Evolutionary conservation across 2,329 filamentous ascomycete species (phyloP).

Genomic region (Talaromyces verruculosus): DNA sequence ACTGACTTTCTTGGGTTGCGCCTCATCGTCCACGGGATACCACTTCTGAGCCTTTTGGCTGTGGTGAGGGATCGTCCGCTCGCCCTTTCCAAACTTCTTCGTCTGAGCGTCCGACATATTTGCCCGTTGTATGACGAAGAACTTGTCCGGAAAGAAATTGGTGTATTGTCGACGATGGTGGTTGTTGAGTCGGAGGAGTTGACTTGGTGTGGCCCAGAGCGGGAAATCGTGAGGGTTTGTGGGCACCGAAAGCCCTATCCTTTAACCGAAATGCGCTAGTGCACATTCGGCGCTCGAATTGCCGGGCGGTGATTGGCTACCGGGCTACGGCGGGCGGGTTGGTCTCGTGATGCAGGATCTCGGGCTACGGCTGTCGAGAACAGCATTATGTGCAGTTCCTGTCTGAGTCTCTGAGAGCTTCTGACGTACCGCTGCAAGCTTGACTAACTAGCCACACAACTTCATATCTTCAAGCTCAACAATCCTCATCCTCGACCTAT

Average conservation of each 20-base stretch:
- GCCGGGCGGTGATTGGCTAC: conserved; percentile 10
- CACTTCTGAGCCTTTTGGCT: conserved; percentile 96
- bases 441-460: conserved; percentile 4
- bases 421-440: conserved; percentile 14
- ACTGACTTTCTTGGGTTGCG: conserved; percentile 92
- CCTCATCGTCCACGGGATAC: conserved; percentile 94
- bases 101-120: conserved; percentile 64
- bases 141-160: conserved; percentile 34
- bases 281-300: conserved; percentile 29
- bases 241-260: conserved; percentile 45
- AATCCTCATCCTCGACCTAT: conserved; percentile 10
- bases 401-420: conserved; percentile 26
- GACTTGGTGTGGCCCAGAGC: conserved; percentile 39
- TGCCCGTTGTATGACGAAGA: conserved; percentile 46
- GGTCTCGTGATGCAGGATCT: not conserved
- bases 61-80: conserved; percentile 82
- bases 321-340: conserved; percentile 22
- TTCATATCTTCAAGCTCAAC: not conserved
- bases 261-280: conserved; percentile 43
- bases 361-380: conserved; percentile 8
- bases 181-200: conserved; percentile 41
- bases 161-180: conserved; percentile 44
- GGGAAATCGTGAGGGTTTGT: conserved; percentile 45
- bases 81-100: conserved; percentile 98
- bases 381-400: conserved; percentile 8